Evolutionary conservation across 176 grass and related monocot genomes (phyloP), one percentile per base, ranked within the genome.

Genomic region (Zoysia japonica): DNA sequence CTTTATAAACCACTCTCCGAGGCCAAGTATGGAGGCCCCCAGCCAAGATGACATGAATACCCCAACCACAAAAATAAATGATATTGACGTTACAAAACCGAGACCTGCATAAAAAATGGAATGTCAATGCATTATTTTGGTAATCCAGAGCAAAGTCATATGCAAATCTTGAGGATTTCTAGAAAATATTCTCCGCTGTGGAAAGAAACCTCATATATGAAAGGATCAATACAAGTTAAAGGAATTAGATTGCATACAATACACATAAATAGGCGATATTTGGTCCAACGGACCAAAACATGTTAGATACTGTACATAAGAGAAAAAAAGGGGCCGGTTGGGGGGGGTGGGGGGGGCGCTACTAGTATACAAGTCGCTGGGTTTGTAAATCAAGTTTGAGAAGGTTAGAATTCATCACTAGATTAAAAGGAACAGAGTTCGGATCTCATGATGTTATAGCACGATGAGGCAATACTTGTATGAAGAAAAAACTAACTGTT

Each of bases 21-120:
- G 87, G 50, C 80, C 68, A 55, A 96, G 93, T 78, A 92, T 61
- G 67, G 93, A 96, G n/a, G 87, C 49, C 13, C 93, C 93, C 35
- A 92, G 14, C 93, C 93, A 96, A 56, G 90, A 96, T 70, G 93
- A 96, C 90, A 92, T 96, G 79, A 96, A 96, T 40, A 96, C 82
- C 59, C 93, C 93, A 79, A 92, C 85, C 76, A 96, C 78, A 65
- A 96, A 96, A 77, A 96, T 96, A 75, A 96, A 92, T 60, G 80
- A 74, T 83, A 96, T 78, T 1, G 93, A 96, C 54, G 93, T 96
- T 76, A 92, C 72, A 65, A 92, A 96, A 59, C 93, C 93, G 75
- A 96, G 93, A 15, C 93, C 90, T 96, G 87, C 44, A 59, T 65
- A 67, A 60, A 74, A 66, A 65, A 28, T 28, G 28, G 28, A 28